phyloP scores from a whole-genome alignment of 331 rosid species.

The Erythrophleum ivorense region DNA sequence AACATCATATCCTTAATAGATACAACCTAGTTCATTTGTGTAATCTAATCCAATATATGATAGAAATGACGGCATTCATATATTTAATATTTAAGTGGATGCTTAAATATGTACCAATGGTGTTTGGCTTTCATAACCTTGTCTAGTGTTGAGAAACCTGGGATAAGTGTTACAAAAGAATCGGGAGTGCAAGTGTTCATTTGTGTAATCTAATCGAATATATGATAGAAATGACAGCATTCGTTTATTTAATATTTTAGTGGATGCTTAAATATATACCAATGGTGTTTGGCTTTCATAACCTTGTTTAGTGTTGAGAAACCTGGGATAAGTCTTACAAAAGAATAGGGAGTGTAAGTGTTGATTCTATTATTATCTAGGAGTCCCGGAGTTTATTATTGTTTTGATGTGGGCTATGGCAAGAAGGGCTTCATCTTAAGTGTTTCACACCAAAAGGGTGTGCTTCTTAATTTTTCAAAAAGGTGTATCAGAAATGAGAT shows the following conservation, averaged over 20 bases:
- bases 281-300: neutral
- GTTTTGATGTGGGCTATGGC: neutral
- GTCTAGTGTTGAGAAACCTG: neutral
- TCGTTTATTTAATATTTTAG: neutral
- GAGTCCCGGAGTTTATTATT: neutral
- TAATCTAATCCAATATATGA: slow-evolving; percentile 23
- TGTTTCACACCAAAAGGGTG: neutral
- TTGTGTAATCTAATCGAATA: slow-evolving; percentile 22
- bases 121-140: neutral
- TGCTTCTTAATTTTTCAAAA: too few relatives aligned
- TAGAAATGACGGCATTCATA: neutral
- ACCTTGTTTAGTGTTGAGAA: neutral
- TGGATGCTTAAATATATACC: neutral
- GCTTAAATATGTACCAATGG: slow-evolving; percentile 1
- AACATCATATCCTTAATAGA: slow-evolving; percentile 30
- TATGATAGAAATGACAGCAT: slow-evolving; percentile 2
- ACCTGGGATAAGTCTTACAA: neutral
- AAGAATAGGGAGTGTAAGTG: neutral
- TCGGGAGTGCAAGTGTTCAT: neutral
- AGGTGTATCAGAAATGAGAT: too few relatives aligned
- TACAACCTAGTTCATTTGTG: neutral
- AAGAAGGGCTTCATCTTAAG: neutral
- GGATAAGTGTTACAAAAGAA: neutral
- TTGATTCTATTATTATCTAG: neutral
- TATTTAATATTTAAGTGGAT: slow-evolving; percentile 4